phyloP scores from a whole-genome alignment of 352 stramenopile species.

The Globisporangium cederbergense region DNA sequence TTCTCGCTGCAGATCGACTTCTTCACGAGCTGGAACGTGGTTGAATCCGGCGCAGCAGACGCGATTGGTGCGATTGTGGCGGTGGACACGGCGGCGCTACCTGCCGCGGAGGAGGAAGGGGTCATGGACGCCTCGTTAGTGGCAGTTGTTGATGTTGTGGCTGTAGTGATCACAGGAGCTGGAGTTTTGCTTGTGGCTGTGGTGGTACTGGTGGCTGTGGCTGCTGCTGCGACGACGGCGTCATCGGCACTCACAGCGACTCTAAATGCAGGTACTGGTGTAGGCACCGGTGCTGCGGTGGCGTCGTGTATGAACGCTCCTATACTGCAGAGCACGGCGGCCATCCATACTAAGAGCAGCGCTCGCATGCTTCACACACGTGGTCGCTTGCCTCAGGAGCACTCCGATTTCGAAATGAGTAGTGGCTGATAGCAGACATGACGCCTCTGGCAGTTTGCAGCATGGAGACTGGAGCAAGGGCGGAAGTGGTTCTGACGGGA shows the following conservation, averaged over 20 bases:
- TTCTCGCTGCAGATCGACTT: constrained; percentile 36
- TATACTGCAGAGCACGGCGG: background rate
- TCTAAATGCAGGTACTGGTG: background rate
- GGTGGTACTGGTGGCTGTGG: constrained; percentile 19
- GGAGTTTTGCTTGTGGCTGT: background rate
- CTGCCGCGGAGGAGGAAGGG: background rate
- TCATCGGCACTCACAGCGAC: background rate
- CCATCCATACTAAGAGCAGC: background rate
- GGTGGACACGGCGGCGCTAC: background rate
- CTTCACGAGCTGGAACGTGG: constrained; percentile 38
- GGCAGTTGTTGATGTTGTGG: too few relatives aligned
- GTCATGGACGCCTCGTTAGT: too few relatives aligned
- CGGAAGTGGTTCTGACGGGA: background rate
- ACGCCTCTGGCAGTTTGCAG: too few relatives aligned
- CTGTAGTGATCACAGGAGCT: too few relatives aligned
- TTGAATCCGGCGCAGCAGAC: constrained; percentile 35
- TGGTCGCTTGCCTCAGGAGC: background rate
- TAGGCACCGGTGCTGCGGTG: background rate
- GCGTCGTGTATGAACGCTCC: background rate
- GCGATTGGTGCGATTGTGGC: constrained; percentile 30
- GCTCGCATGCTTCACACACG: background rate
- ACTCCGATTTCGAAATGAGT: background rate
- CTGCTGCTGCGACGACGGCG: background rate
- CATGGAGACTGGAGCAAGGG: too few relatives aligned
- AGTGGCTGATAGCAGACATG: too few relatives aligned